Evolutionary conservation across 495 filamentous ascomycete species (phyloP).

Genomic region (Penicillium chermesinum): DNA sequence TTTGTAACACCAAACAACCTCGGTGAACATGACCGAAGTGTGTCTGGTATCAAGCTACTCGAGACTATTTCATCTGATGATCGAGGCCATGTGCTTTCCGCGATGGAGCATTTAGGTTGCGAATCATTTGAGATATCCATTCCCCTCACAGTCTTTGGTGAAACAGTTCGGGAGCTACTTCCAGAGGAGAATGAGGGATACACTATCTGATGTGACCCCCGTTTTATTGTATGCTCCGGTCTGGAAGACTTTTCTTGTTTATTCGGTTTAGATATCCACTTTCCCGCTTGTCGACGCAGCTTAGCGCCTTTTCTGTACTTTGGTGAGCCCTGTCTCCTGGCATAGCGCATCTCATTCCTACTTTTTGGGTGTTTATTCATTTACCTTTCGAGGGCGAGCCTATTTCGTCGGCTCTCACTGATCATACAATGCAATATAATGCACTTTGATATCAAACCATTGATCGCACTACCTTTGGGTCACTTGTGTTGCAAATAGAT

Average conservation of each 20-base stretch:
- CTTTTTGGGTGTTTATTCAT: too few species aligned
- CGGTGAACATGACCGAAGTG: conserved; percentile 21
- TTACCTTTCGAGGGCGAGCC: too few species aligned
- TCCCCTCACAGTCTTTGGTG: conserved; percentile 78
- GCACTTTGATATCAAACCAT: too few species aligned
- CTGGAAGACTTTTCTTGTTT: conserved; percentile 6
- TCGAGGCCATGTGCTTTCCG: conserved; percentile 62
- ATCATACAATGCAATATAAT: too few species aligned
- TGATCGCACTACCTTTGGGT: too few species aligned
- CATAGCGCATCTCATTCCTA: too few species aligned
- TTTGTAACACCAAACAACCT: conserved; percentile 65
- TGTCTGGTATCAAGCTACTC: conserved; percentile 40
- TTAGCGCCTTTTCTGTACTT: neutral
- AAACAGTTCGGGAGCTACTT: conserved; percentile 44
- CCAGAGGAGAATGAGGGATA: conserved; percentile 46
- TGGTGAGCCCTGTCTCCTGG: too few species aligned
- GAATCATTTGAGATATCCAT: conserved; percentile 89
- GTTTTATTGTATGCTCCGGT: conserved; percentile 3
- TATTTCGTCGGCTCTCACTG: too few species aligned
- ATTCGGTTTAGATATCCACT: conserved; percentile 19
- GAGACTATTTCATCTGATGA: conserved; percentile 65
- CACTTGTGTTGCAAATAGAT: too few species aligned
- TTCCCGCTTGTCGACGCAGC: neutral
- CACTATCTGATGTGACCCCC: conserved; percentile 28
- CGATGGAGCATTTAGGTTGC: conserved; percentile 69